These are phyloP conservation scores for Blastobotrys peoriensis DNA, from an alignment of 805 yeast species.

Conservation along the genomic window DNA sequence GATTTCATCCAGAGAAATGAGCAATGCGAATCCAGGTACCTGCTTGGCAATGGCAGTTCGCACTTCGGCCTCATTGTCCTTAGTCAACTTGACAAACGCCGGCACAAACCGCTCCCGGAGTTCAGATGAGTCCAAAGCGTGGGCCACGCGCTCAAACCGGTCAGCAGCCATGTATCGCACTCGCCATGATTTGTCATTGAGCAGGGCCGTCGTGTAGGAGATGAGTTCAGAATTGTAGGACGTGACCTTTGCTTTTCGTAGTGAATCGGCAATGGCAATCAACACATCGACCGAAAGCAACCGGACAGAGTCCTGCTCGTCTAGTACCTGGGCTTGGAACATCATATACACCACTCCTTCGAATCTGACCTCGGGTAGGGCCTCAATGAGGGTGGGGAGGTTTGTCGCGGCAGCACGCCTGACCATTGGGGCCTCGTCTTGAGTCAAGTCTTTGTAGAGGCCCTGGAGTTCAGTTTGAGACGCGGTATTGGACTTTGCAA, in stretches of 20 bases:
- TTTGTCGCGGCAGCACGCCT: conserved; percentile 88
- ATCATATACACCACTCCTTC: conserved; percentile 67
- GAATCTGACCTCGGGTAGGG: conserved; percentile 35
- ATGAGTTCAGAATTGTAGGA: conserved; percentile 25
- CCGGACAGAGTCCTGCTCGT: conserved; percentile 92
- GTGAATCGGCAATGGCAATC: conserved; percentile 57
- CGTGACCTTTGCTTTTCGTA: conserved; percentile 22
- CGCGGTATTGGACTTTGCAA: conserved; percentile 30
- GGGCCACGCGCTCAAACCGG: conserved; percentile 68
- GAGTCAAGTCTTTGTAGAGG: conserved; percentile 62
- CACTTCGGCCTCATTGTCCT: conserved; percentile 94
- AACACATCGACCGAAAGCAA: conserved; percentile 83
- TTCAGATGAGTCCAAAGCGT: conserved; percentile 52
- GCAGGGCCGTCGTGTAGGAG: conserved; percentile 55
- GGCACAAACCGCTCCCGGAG: conserved; percentile 53
- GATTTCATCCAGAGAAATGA: conserved; percentile 42
- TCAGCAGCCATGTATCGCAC: conserved; percentile 99
- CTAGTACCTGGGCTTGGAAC: conserved; percentile 72
- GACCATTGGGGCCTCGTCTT: conserved; percentile 97
- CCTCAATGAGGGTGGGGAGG: conserved; percentile 67
- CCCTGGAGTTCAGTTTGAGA: conserved; percentile 54
- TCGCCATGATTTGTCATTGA: conserved; percentile 93
- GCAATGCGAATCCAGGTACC: conserved; percentile 49
- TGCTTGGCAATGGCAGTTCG: conserved; percentile 92
- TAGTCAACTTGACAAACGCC: conserved; percentile 70